Evolutionary conservation across 331 rosid species (phyloP).

Genomic region (Quercus lobata): DNA sequence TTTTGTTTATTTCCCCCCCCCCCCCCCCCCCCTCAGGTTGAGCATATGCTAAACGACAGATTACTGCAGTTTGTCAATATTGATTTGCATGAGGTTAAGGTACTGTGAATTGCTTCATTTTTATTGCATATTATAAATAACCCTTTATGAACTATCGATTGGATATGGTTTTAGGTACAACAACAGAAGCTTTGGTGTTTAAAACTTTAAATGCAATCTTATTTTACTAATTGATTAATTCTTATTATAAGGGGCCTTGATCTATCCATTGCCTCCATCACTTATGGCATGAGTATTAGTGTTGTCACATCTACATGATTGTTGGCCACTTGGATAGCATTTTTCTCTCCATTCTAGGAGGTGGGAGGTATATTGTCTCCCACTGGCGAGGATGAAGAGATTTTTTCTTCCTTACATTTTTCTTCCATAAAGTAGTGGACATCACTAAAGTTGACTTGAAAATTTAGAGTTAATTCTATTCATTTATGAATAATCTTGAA

Average conservation of each 20-base stretch:
- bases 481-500: background rate
- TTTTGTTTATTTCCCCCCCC: constrained; percentile 13
- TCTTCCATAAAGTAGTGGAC: background rate
- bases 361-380: background rate
- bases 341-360: background rate
- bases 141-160: background rate
- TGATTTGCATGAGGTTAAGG: constrained; percentile 98
- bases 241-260: background rate
- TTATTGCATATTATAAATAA: background rate
- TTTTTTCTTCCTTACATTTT: background rate
- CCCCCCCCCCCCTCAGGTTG: constrained; percentile 63
- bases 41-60: constrained; percentile 97
- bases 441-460: background rate
- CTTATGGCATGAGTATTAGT: background rate
- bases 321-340: constrained; percentile 1
- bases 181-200: background rate
- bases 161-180: background rate
- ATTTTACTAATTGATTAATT: background rate
- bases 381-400: background rate
- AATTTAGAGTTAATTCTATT: background rate
- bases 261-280: background rate
- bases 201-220: background rate
- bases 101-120: constrained; percentile 24
- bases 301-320: constrained; percentile 8
- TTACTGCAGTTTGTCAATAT: constrained; percentile 86